These are phyloP conservation scores for Sarocladium brachiariae DNA, from an alignment of 2,329 filamentous ascomycete genomes.

Conservation along the genomic window DNA sequence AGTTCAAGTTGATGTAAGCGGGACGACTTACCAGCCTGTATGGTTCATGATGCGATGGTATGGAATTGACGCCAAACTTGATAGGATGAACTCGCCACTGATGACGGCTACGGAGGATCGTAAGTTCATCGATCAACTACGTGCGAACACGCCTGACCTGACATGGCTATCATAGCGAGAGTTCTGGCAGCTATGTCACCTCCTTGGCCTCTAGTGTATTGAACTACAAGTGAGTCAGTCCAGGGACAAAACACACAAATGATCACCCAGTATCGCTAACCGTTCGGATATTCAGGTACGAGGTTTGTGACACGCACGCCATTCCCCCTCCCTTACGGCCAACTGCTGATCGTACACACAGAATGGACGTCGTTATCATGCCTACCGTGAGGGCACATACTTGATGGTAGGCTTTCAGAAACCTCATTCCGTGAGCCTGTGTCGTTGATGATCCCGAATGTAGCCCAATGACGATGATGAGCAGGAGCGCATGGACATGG, in stretches of 20 bases:
- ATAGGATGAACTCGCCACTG: not conserved
- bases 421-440: not conserved
- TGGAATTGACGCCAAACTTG: not conserved
- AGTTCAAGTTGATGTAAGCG: constrained; percentile 3
- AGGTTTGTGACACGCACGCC: not conserved
- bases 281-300: not conserved
- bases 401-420: not conserved
- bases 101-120: constrained; percentile 8
- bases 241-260: not conserved
- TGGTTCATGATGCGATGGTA: too few relatives aligned
- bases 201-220: not conserved
- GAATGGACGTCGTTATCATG: constrained; percentile 5
- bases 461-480: constrained; percentile 31
- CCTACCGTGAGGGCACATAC: constrained; percentile 5
- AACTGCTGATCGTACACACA: not conserved
- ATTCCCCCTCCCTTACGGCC: not conserved
- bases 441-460: constrained; percentile 23
- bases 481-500: constrained; percentile 32
- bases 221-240: constrained; percentile 4
- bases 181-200: constrained; percentile 1
- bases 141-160: too few relatives aligned
- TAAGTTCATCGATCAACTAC: too few relatives aligned
- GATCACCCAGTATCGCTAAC: not conserved
- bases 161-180: not conserved
- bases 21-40: too few relatives aligned